Conservation (phyloP, 2,329 filamentous ascomycete species). For the Apiospora pterosperma region DNA sequence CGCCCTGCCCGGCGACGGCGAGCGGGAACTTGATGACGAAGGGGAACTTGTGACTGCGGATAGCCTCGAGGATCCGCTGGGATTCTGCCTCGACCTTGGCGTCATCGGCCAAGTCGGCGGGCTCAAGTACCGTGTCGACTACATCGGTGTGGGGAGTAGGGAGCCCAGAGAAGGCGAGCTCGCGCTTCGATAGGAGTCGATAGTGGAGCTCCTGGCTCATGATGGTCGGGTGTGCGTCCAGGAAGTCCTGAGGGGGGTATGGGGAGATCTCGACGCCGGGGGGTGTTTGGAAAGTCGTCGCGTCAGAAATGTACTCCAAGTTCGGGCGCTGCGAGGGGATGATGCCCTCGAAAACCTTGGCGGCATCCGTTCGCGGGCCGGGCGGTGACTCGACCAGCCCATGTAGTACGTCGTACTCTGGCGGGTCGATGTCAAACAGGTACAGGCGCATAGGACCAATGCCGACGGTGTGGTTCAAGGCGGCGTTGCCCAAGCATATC, state of each 20-base stretch:
- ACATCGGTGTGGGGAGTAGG: neutral
- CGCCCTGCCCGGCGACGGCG: neutral
- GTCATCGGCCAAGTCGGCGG: neutral
- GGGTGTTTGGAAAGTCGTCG: neutral
- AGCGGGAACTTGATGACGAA: constrained; percentile 4
- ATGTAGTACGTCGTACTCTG: neutral
- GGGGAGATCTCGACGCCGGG: neutral
- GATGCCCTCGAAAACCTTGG: neutral
- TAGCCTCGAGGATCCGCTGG: neutral
- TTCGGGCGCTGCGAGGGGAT: neutral
- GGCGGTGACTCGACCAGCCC: neutral
- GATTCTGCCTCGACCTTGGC: neutral
- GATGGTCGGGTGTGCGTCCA: neutral
- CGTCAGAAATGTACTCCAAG: neutral
- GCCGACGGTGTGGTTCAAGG: neutral
- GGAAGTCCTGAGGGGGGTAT: neutral
- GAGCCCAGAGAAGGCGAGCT: neutral
- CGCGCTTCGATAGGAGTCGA: neutral
- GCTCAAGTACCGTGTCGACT: neutral
- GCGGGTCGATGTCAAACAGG: neutral
- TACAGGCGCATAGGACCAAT: neutral
- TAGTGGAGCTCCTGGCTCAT: neutral
- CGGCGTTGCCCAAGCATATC: neutral
- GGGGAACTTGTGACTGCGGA: neutral
- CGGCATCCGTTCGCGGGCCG: neutral